A percentile compares a stretch with the other conserved stretches of the same genome.
These are phyloP conservation scores for Penicillium verrucosum DNA, from an alignment of 2,329 filamentous ascomycete genomes.

Conservation along the genomic window DNA sequence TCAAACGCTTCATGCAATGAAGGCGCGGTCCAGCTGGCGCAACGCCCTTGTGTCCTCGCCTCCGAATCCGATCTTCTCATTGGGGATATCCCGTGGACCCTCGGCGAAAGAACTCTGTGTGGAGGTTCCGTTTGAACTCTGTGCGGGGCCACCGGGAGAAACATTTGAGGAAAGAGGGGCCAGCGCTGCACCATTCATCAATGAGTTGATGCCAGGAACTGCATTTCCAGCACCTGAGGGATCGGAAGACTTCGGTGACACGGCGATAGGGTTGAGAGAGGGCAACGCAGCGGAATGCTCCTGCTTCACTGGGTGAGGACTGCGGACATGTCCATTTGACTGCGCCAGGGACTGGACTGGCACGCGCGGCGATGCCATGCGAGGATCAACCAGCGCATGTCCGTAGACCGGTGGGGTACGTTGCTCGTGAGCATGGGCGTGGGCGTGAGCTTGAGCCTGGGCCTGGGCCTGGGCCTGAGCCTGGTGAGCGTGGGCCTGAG, in stretches of 20 bases:
- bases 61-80: slow-evolving; percentile 55
- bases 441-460: slow-evolving; percentile 19
- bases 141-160: slow-evolving; percentile 18
- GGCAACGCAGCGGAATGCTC: slow-evolving; percentile 18
- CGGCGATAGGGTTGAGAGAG: slow-evolving; percentile 16
- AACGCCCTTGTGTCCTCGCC: slow-evolving; percentile 64
- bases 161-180: slow-evolving; percentile 27
- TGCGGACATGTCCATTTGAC: slow-evolving; percentile 23
- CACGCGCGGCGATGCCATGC: slow-evolving; percentile 36
- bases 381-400: slow-evolving; percentile 29
- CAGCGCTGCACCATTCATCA: slow-evolving; percentile 40
- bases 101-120: slow-evolving; percentile 23
- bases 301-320: slow-evolving; percentile 30
- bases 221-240: slow-evolving; percentile 32
- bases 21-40: slow-evolving; percentile 60
- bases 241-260: slow-evolving; percentile 27
- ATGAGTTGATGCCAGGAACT: slow-evolving; percentile 55
- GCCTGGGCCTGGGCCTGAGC: slow-evolving; percentile 4
- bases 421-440: slow-evolving; percentile 21
- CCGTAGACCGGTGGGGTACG: slow-evolving; percentile 32
- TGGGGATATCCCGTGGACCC: slow-evolving; percentile 54
- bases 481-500: slow-evolving; percentile 13
- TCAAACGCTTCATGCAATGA: slow-evolving; percentile 33
- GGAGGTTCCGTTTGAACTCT: slow-evolving; percentile 14
- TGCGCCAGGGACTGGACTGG: slow-evolving; percentile 24